Evolutionary conservation across 768 basidiomycete genomes (phyloP), one percentile per base, ranked within the genome.

Genomic region (Lactarius deliciosus): DNA sequence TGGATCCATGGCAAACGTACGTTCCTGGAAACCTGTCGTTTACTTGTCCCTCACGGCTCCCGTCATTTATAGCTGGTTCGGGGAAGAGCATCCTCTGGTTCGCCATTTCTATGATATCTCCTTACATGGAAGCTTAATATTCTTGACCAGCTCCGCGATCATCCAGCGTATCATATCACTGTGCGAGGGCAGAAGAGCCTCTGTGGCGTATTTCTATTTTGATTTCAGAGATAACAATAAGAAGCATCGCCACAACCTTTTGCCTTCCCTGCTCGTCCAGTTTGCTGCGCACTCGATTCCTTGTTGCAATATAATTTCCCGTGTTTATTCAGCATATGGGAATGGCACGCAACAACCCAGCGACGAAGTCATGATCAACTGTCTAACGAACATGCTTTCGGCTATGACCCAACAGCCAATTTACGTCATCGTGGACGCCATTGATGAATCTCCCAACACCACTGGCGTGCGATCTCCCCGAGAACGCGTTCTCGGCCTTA

Each of bases 21-120:
- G 47, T 47, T 13, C n/a, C 11, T 22, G n/a, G 1, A 22, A 47
- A 22, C 11, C 10, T 47, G n/a, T 3, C 5, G 3, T n/a, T 47
- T 47, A 3, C n/a, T 22, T 11, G 4, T 22, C 47, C n/a, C 47
- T 47, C 10, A 47, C n/a, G 5, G n/a, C 20, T 22, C 9, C 10
- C n/a, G n/a, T n/a, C n/a, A 47, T 47, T 47, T 11, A 22, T 22
- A 47, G 47, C 47, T 3, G 47, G 47, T 22, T 47, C 47, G 10
- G 47, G 47, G 47, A 47, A 47, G 47, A 47, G 47, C n/a, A 6
- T 47, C 47, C n/a, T 47, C 47, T 22, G n/a, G 47, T 47, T 47
- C 10, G 47, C 11, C 47, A 5, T 22, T 47, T 22, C 4, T 5
- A 47, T 22, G 2, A 13, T 47, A 9, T 22, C 47, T 47, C 47